Percentiles rank a stretch among this genome's conserved stretches.
Evolutionary conservation across 495 filamentous ascomycete species (phyloP).

Genomic region (Penicillium nucicola): DNA sequence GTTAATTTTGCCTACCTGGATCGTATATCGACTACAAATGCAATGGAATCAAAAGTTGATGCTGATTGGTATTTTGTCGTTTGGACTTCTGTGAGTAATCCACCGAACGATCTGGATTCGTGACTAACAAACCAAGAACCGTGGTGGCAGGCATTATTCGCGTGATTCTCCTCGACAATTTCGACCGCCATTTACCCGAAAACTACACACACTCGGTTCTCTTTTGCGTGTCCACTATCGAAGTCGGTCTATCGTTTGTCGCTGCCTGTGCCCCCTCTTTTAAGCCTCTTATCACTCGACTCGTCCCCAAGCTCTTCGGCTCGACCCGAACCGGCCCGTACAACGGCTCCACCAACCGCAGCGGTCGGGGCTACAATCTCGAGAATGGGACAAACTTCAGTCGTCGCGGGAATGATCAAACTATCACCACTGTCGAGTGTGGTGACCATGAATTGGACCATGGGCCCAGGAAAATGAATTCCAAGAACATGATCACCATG

Average conservation of each 20-base stretch:
- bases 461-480: background rate
- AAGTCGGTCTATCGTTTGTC: conserved; percentile 48
- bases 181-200: conserved; percentile 9
- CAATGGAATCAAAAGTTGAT: conserved; percentile 33
- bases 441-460: background rate
- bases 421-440: background rate
- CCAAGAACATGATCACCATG: conserved; percentile 1
- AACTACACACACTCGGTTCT: conserved; percentile 32
- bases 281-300: conserved; percentile 10
- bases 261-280: conserved; percentile 35
- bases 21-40: conserved; percentile 43
- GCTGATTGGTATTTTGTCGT: conserved; percentile 35
- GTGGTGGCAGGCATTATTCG: conserved; percentile 34
- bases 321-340: conserved; percentile 5
- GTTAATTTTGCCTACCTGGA: conserved; percentile 39
- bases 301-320: conserved; percentile 12
- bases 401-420: background rate
- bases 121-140: conserved; percentile 26
- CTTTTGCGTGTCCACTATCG: conserved; percentile 47
- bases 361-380: conserved; percentile 9
- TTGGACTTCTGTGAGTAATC: conserved; percentile 29
- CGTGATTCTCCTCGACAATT: conserved; percentile 12
- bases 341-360: conserved; percentile 4
- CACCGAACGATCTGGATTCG: background rate
- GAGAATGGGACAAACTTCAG: conserved; percentile 1